Evolutionary conservation across 1,139 yeast genomes (phyloP).

Genomic region (Yamadazyma sp.): DNA sequence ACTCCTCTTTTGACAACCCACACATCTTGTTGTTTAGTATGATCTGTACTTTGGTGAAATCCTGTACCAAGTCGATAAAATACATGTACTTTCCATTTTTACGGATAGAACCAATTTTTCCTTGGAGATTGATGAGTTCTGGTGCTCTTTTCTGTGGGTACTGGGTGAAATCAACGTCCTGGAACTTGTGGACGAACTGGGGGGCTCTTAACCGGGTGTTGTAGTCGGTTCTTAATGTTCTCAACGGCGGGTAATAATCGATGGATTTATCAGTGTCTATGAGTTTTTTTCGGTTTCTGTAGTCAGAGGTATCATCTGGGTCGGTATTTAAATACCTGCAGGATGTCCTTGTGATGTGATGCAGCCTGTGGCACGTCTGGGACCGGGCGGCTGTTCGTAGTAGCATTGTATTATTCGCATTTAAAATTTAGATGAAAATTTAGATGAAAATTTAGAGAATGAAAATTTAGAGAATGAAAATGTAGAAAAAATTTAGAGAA

Average conservation of each 20-base stretch:
- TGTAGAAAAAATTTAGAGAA: too few species aligned
- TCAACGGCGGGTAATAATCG: constrained; percentile 13
- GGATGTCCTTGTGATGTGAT: too few species aligned
- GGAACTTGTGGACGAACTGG: constrained; percentile 9
- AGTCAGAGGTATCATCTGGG: not conserved
- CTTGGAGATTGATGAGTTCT: constrained; percentile 36
- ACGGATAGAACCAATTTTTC: constrained; percentile 57
- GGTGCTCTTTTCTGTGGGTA: constrained; percentile 10
- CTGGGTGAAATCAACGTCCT: constrained; percentile 7
- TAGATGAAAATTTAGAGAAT: too few species aligned
- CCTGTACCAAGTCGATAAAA: constrained; percentile 68
- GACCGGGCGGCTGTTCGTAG: too few species aligned
- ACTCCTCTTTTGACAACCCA: constrained; percentile 41
- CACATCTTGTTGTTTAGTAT: constrained; percentile 56
- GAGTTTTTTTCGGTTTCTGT: constrained; percentile 6
- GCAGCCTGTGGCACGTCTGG: too few species aligned
- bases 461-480: too few species aligned
- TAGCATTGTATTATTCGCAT: too few species aligned
- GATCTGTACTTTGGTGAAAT: constrained; percentile 53
- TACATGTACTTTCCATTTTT: constrained; percentile 65
- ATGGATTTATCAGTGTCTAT: constrained; percentile 1
- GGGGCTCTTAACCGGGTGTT: constrained; percentile 11
- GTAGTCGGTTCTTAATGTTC: constrained; percentile 2
- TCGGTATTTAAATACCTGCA: too few species aligned
- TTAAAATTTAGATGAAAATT: too few species aligned